phyloP scores from a whole-genome alignment of 352 stramenopile genomes.

The Globisporangium recalcitrans region DNA sequence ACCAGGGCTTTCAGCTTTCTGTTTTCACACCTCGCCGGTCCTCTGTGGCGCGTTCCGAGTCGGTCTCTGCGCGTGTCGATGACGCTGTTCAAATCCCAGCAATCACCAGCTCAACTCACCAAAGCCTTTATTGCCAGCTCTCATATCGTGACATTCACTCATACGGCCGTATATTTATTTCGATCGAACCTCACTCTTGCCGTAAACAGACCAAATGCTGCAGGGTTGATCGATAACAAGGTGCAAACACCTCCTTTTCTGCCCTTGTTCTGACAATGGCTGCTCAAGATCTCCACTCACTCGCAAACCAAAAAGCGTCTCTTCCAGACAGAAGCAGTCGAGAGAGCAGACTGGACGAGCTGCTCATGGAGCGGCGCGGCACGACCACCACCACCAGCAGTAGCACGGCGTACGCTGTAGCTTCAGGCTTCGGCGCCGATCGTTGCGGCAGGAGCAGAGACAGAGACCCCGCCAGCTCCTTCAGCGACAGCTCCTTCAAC shows the following conservation, averaged over 20 bases:
- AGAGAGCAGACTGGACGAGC: background rate
- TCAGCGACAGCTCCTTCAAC: constrained; percentile 7
- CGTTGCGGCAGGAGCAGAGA: background rate
- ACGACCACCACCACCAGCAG: background rate
- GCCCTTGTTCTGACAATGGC: constrained; percentile 8
- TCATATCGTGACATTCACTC: background rate
- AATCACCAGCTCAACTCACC: background rate
- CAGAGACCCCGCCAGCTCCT: constrained; percentile 5
- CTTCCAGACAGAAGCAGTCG: background rate
- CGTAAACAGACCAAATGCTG: background rate
- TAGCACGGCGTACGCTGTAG: too few species aligned
- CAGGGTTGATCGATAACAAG: background rate
- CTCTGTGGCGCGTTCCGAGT: too few species aligned
- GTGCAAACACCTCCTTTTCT: background rate
- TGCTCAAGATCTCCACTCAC: constrained; percentile 12
- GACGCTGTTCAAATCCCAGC: too few species aligned
- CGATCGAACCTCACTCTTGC: background rate
- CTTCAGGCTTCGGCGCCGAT: background rate
- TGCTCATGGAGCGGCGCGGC: background rate
- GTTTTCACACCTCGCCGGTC: too few species aligned
- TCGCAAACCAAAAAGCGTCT: background rate
- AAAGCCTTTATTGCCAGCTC: background rate
- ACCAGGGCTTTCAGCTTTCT: too few species aligned
- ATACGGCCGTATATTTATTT: background rate
- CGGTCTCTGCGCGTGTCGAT: too few species aligned